Evolutionary conservation across 768 basidiomycete species (phyloP).

Genomic region (Suillus plorans): DNA sequence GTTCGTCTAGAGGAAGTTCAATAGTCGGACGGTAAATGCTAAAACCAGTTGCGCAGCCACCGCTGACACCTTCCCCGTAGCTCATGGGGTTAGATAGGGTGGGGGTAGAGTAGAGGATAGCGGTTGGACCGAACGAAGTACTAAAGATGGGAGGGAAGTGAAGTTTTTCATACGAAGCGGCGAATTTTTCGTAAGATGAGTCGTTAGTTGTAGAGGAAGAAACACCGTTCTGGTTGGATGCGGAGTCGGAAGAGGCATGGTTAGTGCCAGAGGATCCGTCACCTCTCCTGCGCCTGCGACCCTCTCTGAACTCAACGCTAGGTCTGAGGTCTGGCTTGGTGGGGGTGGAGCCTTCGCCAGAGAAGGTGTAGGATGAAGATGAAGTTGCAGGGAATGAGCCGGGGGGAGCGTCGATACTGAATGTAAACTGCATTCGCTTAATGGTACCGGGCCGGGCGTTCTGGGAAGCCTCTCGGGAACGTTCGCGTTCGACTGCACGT

Average conservation of each 20-base stretch:
- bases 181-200: constrained; percentile 43
- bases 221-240: constrained; percentile 19
- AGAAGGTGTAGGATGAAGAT: constrained; percentile 9
- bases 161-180: not conserved
- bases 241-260: constrained; percentile 22
- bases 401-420: constrained; percentile 72
- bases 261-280: constrained; percentile 21
- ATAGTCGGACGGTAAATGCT: constrained; percentile 76
- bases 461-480: constrained; percentile 66
- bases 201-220: constrained; percentile 13
- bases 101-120: constrained; percentile 66
- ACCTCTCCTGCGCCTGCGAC: constrained; percentile 35
- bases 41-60: constrained; percentile 49
- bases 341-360: constrained; percentile 24
- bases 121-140: constrained; percentile 75
- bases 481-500: constrained; percentile 80
- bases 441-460: constrained; percentile 69
- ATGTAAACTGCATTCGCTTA: constrained; percentile 90
- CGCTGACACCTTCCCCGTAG: constrained; percentile 73
- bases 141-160: constrained; percentile 71
- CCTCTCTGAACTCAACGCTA: constrained; percentile 61
- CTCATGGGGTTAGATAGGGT: constrained; percentile 68
- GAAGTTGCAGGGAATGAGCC: not conserved
- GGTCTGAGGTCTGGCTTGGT: constrained; percentile 70
- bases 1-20: constrained; percentile 83